Percentiles rank a stretch among this genome's conserved stretches.
phyloP scores from a whole-genome alignment of 1,284 basidiomycete species.

The Coniferiporia weirii region DNA sequence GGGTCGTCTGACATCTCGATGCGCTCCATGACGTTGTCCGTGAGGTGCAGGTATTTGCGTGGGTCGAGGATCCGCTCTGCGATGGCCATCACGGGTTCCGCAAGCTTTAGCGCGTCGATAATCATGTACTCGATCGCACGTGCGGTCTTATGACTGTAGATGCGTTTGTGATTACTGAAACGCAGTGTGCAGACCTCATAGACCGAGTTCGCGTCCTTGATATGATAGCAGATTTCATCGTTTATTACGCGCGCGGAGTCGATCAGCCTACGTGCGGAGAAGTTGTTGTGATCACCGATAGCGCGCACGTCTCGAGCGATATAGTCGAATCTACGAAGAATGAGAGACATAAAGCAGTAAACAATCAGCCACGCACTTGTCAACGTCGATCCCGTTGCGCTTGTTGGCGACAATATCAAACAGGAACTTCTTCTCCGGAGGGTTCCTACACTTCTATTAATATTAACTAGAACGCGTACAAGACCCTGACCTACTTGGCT shows the following conservation, averaged over 20 bases:
- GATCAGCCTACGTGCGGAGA: conserved; percentile 59
- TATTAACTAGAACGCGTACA: not conserved
- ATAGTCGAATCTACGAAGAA: conserved; percentile 60
- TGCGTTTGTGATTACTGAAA: conserved; percentile 69
- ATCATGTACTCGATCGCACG: conserved; percentile 78
- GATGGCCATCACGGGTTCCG: conserved; percentile 59
- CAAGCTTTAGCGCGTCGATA: conserved; percentile 61
- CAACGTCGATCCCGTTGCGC: conserved; percentile 74
- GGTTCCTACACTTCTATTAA: conserved; percentile 11
- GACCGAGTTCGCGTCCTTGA: conserved; percentile 71
- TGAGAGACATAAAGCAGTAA: not conserved
- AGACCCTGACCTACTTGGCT: conserved; percentile 30
- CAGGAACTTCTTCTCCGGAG: conserved; percentile 41
- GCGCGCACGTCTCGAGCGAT: conserved; percentile 67
- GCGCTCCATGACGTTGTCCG: conserved; percentile 55
- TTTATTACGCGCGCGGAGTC: conserved; percentile 68
- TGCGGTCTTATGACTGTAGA: conserved; percentile 78
- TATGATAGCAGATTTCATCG: conserved; percentile 69
- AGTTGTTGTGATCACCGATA: conserved; percentile 56
- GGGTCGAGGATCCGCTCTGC: conserved; percentile 53
- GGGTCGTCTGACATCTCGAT: conserved; percentile 51
- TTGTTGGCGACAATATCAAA: conserved; percentile 77
- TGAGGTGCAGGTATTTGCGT: conserved; percentile 54
- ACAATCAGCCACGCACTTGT: conserved; percentile 49
- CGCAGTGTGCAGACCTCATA: conserved; percentile 68